Evolutionary conservation across 208 protist genomes (phyloP).

Genomic region (Crithidia acanthocephali): DNA sequence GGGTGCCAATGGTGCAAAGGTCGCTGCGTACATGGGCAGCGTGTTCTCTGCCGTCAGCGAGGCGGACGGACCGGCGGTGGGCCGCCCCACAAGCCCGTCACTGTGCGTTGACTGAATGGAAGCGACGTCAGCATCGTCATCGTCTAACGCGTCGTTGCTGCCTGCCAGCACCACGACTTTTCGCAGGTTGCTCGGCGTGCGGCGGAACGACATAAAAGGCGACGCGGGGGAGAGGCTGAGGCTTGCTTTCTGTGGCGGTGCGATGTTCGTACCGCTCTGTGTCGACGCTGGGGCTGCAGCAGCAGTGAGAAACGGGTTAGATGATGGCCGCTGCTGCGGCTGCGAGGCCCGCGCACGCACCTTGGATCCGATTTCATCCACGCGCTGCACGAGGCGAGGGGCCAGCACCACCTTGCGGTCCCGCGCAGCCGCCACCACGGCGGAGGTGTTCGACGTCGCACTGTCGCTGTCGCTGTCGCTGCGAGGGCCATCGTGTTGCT

Average conservation of each 20-base stretch:
- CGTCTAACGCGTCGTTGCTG: not conserved
- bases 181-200: not conserved
- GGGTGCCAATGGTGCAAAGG: not conserved
- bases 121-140: not conserved
- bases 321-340: not conserved
- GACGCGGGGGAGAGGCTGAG: not conserved
- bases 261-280: not conserved
- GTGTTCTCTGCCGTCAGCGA: not conserved
- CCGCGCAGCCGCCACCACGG: not conserved
- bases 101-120: not conserved
- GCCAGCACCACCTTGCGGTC: constrained; percentile 15
- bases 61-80: not conserved
- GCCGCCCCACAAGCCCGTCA: not conserved
- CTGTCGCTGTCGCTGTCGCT: constrained; percentile 7
- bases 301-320: constrained; percentile 4
- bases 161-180: constrained; percentile 11
- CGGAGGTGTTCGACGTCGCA: not conserved
- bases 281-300: not conserved
- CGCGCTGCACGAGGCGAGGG: constrained; percentile 30
- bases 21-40: not conserved
- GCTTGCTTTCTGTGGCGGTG: not conserved
- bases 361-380: constrained; percentile 22
- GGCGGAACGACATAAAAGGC: not conserved
- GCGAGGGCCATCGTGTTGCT: not conserved
- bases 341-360: constrained; percentile 11